Evolutionary conservation across 768 basidiomycete species (phyloP).

Genomic region (Candolleomyces eurysporus): DNA sequence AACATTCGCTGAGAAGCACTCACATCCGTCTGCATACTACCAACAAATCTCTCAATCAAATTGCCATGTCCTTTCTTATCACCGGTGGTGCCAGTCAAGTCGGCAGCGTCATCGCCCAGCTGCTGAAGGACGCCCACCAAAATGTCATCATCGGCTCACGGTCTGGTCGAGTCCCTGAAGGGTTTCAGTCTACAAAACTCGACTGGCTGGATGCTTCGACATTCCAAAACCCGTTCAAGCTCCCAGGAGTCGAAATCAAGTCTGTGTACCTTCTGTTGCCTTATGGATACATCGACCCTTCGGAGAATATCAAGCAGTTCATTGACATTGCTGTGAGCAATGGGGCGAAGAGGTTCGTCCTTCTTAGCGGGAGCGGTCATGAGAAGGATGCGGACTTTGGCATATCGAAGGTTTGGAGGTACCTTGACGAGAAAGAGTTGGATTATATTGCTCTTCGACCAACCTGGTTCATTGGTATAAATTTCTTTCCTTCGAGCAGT

Average conservation of each 20-base stretch:
- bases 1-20: too few relatives aligned
- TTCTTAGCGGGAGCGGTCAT: slow-evolving; percentile 21
- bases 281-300: neutral
- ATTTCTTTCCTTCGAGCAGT: neutral
- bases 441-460: slow-evolving; percentile 24
- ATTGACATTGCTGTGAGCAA: neutral
- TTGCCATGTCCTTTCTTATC: slow-evolving; percentile 22
- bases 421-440: slow-evolving; percentile 8
- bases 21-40: too few relatives aligned
- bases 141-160: neutral
- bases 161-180: neutral
- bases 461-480: slow-evolving; percentile 24
- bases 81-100: slow-evolving; percentile 20
- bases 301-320: neutral
- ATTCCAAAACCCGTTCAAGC: neutral
- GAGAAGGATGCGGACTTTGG: neutral
- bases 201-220: neutral
- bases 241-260: neutral
- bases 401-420: neutral
- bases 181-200: neutral
- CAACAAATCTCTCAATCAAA: too few relatives aligned
- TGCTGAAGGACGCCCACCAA: slow-evolving; percentile 15
- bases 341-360: neutral
- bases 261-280: neutral
- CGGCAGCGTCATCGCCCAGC: slow-evolving; percentile 14